Conservation (phyloP, 345 rosid genomes). For the Theobroma cacao region DNA sequence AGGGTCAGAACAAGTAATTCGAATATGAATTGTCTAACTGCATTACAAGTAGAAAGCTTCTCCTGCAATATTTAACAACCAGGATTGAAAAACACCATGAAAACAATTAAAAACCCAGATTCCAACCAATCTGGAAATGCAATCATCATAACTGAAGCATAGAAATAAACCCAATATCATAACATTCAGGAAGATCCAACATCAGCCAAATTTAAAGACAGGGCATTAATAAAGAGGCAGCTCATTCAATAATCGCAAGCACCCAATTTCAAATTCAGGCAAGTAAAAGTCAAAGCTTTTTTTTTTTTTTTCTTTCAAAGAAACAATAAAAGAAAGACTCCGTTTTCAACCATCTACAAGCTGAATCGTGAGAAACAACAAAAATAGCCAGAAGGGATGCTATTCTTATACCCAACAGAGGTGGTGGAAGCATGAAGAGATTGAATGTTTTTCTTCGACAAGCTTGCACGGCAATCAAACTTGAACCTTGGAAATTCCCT, state of each 20-base stretch:
- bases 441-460: slow-evolving; percentile 25
- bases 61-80: neutral
- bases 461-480: slow-evolving; percentile 26
- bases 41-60: neutral
- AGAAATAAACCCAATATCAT: neutral
- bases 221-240: neutral
- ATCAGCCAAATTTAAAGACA: slow-evolving; percentile 1
- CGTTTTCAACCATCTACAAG: neutral
- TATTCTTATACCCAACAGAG: slow-evolving; percentile 41
- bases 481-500: slow-evolving; percentile 7
- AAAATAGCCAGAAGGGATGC: slow-evolving; percentile 15
- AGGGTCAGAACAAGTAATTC: neutral
- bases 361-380: slow-evolving; percentile 3
- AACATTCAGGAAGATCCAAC: neutral
- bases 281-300: neutral
- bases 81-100: neutral
- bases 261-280: neutral
- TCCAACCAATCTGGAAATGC: neutral
- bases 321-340: neutral
- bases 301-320: neutral
- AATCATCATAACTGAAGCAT: neutral
- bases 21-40: neutral
- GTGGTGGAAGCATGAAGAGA: slow-evolving; percentile 40
- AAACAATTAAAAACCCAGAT: neutral
- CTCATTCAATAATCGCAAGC: neutral